Percentiles rank a stretch among this genome's conserved stretches.
phyloP scores from a whole-genome alignment of 2,329 filamentous ascomycete species.

The Calonectria hawksworthii region DNA sequence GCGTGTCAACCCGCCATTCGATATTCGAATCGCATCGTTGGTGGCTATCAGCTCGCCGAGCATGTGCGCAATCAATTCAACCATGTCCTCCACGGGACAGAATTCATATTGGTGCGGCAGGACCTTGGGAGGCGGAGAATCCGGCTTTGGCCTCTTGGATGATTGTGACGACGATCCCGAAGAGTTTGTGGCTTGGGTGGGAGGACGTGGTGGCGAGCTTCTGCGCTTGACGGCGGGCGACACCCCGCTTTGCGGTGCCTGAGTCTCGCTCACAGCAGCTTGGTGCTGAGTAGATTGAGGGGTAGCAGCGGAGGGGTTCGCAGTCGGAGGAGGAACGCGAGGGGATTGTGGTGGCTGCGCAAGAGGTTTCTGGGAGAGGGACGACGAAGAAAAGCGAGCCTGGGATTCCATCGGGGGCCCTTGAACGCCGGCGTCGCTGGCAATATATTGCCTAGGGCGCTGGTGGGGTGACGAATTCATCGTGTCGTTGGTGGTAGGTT shows the following conservation, averaged over 20 bases:
- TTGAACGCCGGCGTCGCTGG: constrained; percentile 40
- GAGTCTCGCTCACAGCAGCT: constrained; percentile 25
- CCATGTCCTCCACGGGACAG: constrained; percentile 87
- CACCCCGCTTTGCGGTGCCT: constrained; percentile 39
- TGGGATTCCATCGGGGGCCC: constrained; percentile 38
- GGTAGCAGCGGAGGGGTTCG: constrained; percentile 30
- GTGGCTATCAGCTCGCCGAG: constrained; percentile 93
- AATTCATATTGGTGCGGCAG: constrained; percentile 84
- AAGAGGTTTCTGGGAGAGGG: constrained; percentile 40
- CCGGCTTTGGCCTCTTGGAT: constrained; percentile 68
- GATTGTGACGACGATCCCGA: constrained; percentile 47
- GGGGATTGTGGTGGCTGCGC: constrained; percentile 39
- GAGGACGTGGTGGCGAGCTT: constrained; percentile 44
- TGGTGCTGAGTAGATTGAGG: constrained; percentile 35
- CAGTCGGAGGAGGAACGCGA: constrained; percentile 29
- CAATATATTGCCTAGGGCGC: constrained; percentile 41
- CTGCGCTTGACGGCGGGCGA: constrained; percentile 54
- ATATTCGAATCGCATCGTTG: constrained; percentile 86
- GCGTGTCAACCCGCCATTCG: constrained; percentile 86
- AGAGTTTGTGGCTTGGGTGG: constrained; percentile 46
- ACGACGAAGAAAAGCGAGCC: constrained; percentile 31
- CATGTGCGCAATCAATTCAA: constrained; percentile 94
- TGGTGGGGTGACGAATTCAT: constrained; percentile 47
- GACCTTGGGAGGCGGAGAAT: constrained; percentile 65
- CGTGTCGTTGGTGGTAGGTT: constrained; percentile 37